Base-by-base conservation (phyloP, 2,329 filamentous ascomycete species). In the Xylariaceae sp. region DNA sequence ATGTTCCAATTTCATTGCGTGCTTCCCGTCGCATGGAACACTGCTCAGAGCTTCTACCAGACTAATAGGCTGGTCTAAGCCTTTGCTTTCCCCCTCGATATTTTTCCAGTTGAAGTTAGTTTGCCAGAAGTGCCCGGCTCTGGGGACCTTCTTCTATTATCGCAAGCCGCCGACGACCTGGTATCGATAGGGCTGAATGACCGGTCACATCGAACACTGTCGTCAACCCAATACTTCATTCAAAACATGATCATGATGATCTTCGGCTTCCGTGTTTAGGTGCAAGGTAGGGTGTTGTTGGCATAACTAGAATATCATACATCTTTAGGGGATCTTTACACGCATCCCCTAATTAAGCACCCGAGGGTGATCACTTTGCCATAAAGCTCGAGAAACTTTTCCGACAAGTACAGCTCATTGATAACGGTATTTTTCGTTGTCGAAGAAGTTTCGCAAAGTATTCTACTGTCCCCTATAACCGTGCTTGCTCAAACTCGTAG, bases 361-460 rank as follows among this genome's bases (percentile, higher is more conserved):
- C 75, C 74, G 1, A 81, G 70, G 61, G 82, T 82, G n/a, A 77
- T 73, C 0, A 78, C 73, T 61, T 81, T 80, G n/a, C 73, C 74
- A 41, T 80, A 77, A 0, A 82, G 65, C 1, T 73, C 69, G 0
- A 79, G 81, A 54, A 81, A 79, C 2, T 68, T 65, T 9, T 77
- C 67, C 37, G 70, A 62, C 0, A 80, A 71, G 48, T 82, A 82
- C 0, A 79, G 62, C 0, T 80, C 81, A 47, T 82, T 81, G 46
- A 83, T 75, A 45, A 81, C 77, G 3, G 80, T 81, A 60, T 83
- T 83, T 58, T 82, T 83, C 0, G 81, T 83, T 0, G 79, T 14
- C 74, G 77, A 62, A 81, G 82, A 1, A 81, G 73, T 37, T 79
- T 76, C 40, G 81, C 74, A 66, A 82, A 85, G 49, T 75, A 78